These are phyloP conservation scores for Alternaria hordeiaustralica DNA, from an alignment of 2,329 filamentous ascomycete species.

Conservation along the genomic window DNA sequence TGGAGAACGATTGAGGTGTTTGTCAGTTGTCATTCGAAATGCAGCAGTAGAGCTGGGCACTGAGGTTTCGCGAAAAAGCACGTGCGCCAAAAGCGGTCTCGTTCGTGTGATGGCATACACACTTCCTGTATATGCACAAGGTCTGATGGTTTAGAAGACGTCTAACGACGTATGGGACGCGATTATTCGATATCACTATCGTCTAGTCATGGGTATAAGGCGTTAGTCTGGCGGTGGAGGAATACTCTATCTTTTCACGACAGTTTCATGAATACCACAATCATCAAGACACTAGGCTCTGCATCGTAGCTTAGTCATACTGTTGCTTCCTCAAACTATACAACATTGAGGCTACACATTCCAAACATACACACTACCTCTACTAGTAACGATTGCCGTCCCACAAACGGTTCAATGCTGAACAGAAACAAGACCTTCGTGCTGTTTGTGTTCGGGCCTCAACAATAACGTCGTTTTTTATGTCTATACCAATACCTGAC, in stretches of 20 bases:
- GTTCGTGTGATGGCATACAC: background rate
- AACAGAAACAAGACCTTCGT: background rate
- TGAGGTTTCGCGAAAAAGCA: background rate
- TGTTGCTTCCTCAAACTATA: too few relatives aligned
- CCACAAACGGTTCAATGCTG: background rate
- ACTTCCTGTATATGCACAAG: background rate
- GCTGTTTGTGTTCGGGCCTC: too few relatives aligned
- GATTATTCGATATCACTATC: fast-evolving
- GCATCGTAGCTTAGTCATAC: background rate
- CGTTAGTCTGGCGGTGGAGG: background rate
- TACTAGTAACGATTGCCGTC: background rate
- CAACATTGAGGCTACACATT: background rate
- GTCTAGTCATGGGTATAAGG: background rate
- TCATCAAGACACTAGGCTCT: background rate
- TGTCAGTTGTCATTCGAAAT: background rate
- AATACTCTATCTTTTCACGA: background rate
- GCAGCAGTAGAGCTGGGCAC: background rate
- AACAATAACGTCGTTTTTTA: background rate
- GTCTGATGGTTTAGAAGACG: background rate
- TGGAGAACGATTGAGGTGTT: constrained; percentile 36
- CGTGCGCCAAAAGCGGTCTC: background rate
- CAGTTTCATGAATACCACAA: background rate
- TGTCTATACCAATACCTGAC: background rate
- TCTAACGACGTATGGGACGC: background rate
- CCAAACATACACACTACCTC: background rate